Percentiles rank a stretch among this genome's conserved stretches.
phyloP scores from a whole-genome alignment of 352 stramenopile species.

The Phytophthora multivora region DNA sequence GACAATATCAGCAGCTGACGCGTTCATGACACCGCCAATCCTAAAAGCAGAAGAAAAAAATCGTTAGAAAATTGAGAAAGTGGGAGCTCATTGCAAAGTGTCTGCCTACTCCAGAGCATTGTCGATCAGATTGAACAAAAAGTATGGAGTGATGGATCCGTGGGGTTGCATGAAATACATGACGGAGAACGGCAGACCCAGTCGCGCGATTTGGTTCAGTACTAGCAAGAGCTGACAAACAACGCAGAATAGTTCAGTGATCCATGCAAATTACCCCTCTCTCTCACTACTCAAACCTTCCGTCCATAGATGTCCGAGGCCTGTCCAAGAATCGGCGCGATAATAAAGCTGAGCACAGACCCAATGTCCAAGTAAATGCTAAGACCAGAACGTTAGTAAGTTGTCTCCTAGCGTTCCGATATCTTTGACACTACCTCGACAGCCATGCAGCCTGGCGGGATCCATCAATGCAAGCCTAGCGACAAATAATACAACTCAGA shows the following conservation, averaged over 20 bases:
- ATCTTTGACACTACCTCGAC: conserved; percentile 42
- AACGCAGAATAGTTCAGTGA: background rate
- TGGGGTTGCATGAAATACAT: conserved; percentile 71
- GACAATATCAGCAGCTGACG: conserved; percentile 68
- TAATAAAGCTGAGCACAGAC: conserved; percentile 61
- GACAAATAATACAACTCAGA: background rate
- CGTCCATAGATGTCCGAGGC: conserved; percentile 75
- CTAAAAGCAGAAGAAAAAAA: conserved; percentile 25
- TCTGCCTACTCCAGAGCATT: conserved; percentile 53
- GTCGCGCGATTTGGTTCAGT: conserved; percentile 55
- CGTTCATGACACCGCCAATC: conserved; percentile 59
- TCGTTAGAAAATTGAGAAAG: background rate
- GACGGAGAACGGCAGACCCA: conserved; percentile 68
- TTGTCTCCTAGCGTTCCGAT: too few relatives aligned
- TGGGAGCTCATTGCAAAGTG: background rate
- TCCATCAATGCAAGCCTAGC: conserved; percentile 59
- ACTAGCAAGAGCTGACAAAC: conserved; percentile 64
- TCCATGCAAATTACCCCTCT: background rate
- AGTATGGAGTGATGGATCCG: conserved; percentile 70
- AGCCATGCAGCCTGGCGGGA: conserved; percentile 73
- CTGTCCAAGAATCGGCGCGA: conserved; percentile 74
- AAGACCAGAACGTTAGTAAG: background rate
- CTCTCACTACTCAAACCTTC: conserved; percentile 47
- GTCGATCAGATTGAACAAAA: conserved; percentile 53
- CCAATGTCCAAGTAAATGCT: conserved; percentile 70